These are phyloP conservation scores for Capillidium rhysosporum DNA, from an alignment of 371 early-diverging fungal genomes.

Conservation along the genomic window DNA sequence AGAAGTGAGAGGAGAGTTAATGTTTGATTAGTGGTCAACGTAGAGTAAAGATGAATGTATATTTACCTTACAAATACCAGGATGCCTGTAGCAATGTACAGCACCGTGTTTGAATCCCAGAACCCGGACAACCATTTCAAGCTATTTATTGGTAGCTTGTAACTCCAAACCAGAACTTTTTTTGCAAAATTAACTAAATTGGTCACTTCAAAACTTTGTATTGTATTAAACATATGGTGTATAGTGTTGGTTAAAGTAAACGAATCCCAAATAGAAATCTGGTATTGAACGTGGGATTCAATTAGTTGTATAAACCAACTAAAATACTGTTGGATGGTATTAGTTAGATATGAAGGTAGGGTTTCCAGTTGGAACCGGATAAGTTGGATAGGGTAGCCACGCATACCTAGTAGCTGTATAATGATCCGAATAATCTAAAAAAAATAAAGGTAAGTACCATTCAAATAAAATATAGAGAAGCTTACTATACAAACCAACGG, in stretches of 20 bases:
- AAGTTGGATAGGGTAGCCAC: no score
- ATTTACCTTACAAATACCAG: conserved; percentile 12
- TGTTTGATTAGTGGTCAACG: no score
- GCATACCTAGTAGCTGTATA: conserved; percentile 34
- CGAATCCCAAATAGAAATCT: no score
- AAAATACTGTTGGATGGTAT: no score
- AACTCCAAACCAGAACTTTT: no score
- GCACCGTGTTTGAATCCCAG: not conserved
- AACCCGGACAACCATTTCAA: not conserved
- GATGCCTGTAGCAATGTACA: not conserved
- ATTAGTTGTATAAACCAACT: no score
- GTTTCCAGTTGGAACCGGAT: no score
- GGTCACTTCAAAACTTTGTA: not conserved
- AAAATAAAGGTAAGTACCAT: not conserved
- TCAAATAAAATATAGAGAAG: not conserved
- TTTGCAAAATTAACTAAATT: not conserved
- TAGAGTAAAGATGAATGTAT: not conserved
- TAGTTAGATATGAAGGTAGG: not conserved
- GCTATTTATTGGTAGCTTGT: no score
- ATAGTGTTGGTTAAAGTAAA: not conserved
- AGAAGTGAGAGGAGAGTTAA: no score
- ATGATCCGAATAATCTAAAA: conserved; percentile 31
- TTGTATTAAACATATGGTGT: not conserved
- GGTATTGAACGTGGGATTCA: no score
- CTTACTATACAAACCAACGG: conserved; percentile 73